phyloP scores from a whole-genome alignment of 1,139 yeast genomes.

The Nakaseomyces nivariensis region DNA sequence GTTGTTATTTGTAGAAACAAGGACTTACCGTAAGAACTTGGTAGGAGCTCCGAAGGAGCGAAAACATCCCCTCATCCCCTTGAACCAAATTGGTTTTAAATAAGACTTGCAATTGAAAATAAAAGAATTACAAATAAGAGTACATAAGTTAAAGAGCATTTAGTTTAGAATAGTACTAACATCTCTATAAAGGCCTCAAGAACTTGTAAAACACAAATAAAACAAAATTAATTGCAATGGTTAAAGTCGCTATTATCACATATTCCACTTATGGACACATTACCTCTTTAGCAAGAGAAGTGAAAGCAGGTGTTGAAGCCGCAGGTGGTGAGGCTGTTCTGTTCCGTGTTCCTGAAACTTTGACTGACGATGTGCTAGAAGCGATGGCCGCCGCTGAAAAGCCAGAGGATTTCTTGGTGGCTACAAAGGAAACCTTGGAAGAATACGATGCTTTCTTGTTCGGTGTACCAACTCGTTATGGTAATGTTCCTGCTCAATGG shows the following conservation, averaged over 20 bases:
- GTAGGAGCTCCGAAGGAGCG: no score
- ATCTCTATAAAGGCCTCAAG: no score
- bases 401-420: conserved; percentile 44
- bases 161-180: no score
- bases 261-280: conserved; percentile 61
- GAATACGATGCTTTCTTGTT: conserved; percentile 51
- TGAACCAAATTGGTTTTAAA: no score
- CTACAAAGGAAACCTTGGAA: conserved; percentile 39
- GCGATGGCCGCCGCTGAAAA: conserved; percentile 59
- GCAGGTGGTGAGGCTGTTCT: conserved; percentile 53
- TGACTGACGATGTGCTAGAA: conserved; percentile 46
- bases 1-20: no score
- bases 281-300: conserved; percentile 43
- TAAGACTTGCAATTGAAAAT: no score
- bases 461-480: conserved; percentile 58
- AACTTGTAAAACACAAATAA: background rate
- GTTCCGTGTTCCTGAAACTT: conserved; percentile 54
- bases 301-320: conserved; percentile 44
- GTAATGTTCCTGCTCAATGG: conserved; percentile 55
- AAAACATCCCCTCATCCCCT: no score
- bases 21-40: no score
- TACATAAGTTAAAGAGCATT: no score
- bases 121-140: no score
- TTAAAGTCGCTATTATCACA: conserved; percentile 47
- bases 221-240: conserved; percentile 19